phyloP scores from a whole-genome alignment of 2,329 filamentous ascomycete genomes.

The Tolypocladium sp. region DNA sequence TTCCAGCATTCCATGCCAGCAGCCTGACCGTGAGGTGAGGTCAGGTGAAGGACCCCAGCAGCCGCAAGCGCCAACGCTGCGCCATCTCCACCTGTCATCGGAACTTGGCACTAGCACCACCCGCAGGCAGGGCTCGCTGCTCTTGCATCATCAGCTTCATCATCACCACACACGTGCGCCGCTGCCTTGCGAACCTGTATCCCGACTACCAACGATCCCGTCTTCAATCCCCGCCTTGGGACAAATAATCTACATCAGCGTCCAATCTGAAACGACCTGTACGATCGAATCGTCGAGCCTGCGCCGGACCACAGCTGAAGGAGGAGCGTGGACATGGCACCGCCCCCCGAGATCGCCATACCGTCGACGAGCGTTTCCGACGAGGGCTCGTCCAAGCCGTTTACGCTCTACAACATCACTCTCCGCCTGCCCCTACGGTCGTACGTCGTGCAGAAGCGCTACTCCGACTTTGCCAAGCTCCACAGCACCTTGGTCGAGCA shows the following conservation, averaged over 20 bases:
- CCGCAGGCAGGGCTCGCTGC: neutral
- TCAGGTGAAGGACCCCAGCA: neutral
- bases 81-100: neutral
- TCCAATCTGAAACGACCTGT: neutral
- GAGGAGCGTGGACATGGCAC: conserved; percentile 40
- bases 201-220: neutral
- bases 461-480: conserved; percentile 67
- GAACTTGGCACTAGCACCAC: neutral
- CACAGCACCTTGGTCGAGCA: conserved; percentile 52
- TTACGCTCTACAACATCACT: conserved; percentile 70
- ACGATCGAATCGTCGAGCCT: neutral
- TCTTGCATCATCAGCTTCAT: neutral
- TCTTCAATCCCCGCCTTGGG: too few relatives aligned
- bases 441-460: conserved; percentile 70
- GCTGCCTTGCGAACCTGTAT: neutral
- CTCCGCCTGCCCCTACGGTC: conserved; percentile 68
- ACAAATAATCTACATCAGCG: neutral
- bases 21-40: neutral
- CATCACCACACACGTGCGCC: neutral
- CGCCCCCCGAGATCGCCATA: conserved; percentile 58
- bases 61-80: neutral
- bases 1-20: neutral
- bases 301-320: neutral
- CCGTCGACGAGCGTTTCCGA: conserved; percentile 53
- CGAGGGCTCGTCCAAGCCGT: conserved; percentile 49